phyloP scores from a whole-genome alignment of 78 protist species.

The Isochrysis galbana region DNA sequence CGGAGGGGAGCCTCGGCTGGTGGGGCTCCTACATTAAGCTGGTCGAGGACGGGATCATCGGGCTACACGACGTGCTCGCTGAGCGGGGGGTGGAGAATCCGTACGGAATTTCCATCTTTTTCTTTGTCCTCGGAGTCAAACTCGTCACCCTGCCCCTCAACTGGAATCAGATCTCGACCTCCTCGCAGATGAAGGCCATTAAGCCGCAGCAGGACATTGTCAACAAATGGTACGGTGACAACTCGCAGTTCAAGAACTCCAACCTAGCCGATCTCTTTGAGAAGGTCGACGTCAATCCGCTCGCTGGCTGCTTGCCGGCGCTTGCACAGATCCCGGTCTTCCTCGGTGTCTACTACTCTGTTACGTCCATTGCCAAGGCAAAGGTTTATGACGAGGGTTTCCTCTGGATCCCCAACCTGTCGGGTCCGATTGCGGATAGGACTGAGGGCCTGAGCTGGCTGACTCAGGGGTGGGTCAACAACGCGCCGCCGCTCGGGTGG shows the following conservation, averaged over 20 bases:
- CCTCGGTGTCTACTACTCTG: not conserved
- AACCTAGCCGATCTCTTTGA: not conserved
- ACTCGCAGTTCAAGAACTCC: not conserved
- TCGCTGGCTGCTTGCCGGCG: slow-evolving; percentile 33
- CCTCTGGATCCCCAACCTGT: not conserved
- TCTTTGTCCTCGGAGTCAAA: not conserved
- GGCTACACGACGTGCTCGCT: not conserved
- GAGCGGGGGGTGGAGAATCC: not conserved
- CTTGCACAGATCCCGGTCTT: slow-evolving; percentile 26
- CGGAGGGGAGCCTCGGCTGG: not conserved
- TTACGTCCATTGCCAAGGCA: not conserved
- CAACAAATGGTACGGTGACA: not conserved
- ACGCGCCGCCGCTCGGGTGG: not conserved
- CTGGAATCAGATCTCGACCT: not conserved
- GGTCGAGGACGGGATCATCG: slow-evolving; percentile 1
- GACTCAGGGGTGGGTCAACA: not conserved
- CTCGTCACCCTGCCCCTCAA: not conserved
- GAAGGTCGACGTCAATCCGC: slow-evolving; percentile 1
- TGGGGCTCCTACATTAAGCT: not conserved
- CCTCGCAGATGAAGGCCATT: not conserved
- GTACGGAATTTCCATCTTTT: not conserved
- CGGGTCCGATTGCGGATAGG: not conserved
- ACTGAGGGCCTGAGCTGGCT: not conserved
- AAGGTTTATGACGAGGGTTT: not conserved
- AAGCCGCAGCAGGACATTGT: not conserved